Percentiles rank a stretch among this genome's conserved stretches.
These are phyloP conservation scores for Candida schatavii DNA, from an alignment of 805 yeast genomes.

Conservation along the genomic window DNA sequence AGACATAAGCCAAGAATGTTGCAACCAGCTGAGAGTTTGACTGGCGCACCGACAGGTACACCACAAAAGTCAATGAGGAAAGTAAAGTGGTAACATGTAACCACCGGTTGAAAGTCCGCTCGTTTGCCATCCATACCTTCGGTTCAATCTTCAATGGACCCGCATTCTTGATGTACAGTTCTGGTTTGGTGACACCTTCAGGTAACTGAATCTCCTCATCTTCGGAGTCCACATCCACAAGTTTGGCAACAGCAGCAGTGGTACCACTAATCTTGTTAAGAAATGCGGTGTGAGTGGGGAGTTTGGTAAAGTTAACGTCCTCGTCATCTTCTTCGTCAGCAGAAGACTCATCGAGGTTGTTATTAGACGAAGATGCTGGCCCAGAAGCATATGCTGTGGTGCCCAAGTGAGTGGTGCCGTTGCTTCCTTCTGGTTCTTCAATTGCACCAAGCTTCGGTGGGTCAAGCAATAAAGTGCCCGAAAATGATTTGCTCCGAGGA, in stretches of 20 bases:
- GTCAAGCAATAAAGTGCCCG: slow-evolving; percentile 24
- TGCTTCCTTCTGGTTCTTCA: slow-evolving; percentile 1
- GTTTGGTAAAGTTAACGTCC: slow-evolving; percentile 11
- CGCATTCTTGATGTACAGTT: slow-evolving; percentile 72
- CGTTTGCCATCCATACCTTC: slow-evolving; percentile 97
- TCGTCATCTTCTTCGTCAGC: slow-evolving; percentile 30
- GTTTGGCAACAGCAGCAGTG: slow-evolving; percentile 38
- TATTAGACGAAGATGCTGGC: slow-evolving; percentile 2
- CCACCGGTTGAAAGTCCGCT: slow-evolving; percentile 96
- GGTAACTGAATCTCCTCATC: slow-evolving; percentile 82
- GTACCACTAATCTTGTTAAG: slow-evolving; percentile 21
- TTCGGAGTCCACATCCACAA: slow-evolving; percentile 71
- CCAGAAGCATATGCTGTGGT: slow-evolving; percentile 6
- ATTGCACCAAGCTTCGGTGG: slow-evolving; percentile 17
- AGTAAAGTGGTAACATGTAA: slow-evolving; percentile 82
- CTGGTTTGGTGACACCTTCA: slow-evolving; percentile 84
- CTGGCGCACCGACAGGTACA: slow-evolving; percentile 69
- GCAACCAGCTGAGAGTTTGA: slow-evolving; percentile 69
- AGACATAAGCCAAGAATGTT: slow-evolving; percentile 66
- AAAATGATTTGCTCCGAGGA: slow-evolving; percentile 39
- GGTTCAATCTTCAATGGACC: slow-evolving; percentile 95
- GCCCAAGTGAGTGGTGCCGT: not conserved
- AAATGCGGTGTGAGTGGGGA: slow-evolving; percentile 13
- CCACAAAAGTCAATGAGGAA: slow-evolving; percentile 79
- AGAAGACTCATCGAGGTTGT: slow-evolving; percentile 25